These are phyloP conservation scores for Dactylonectria macrodidyma DNA, from an alignment of 2,329 filamentous ascomycete species.

Conservation along the genomic window DNA sequence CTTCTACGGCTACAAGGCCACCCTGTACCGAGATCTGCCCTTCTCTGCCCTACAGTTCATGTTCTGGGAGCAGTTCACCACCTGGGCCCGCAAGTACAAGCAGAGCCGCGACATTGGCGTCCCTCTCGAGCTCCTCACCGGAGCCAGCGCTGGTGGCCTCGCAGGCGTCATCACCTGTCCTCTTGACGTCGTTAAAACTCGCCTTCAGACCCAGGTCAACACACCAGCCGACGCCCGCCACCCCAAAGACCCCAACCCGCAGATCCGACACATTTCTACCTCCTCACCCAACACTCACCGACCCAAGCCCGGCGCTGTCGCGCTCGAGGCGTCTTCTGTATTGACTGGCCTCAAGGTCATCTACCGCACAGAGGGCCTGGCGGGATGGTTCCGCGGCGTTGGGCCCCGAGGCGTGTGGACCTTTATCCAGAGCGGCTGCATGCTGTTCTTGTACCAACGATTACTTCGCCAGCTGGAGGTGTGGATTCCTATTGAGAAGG, in stretches of 20 bases:
- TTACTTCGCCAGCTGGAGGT: slow-evolving; percentile 83
- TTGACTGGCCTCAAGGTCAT: slow-evolving; percentile 87
- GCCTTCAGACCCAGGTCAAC: slow-evolving; percentile 91
- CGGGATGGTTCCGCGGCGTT: slow-evolving; percentile 94
- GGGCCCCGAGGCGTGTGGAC: slow-evolving; percentile 96
- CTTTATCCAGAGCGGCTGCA: slow-evolving; percentile 95
- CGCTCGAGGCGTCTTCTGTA: slow-evolving; percentile 91
- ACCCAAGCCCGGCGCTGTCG: slow-evolving; percentile 82
- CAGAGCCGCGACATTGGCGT: slow-evolving; percentile 88
- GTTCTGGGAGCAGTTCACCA: slow-evolving; percentile 96
- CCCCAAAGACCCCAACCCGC: slow-evolving; percentile 58
- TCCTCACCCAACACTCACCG: slow-evolving; percentile 90
- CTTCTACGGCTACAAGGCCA: slow-evolving; percentile 98
- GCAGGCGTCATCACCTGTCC: slow-evolving; percentile 96
- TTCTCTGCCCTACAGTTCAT: slow-evolving; percentile 98
- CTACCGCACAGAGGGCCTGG: slow-evolving; percentile 89
- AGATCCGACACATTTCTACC: slow-evolving; percentile 86
- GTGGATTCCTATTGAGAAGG: slow-evolving; percentile 54
- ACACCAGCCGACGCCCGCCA: slow-evolving; percentile 50
- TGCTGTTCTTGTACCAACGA: slow-evolving; percentile 95
- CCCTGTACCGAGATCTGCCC: slow-evolving; percentile 92
- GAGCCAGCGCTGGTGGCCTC: slow-evolving; percentile 89
- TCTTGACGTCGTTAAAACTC: slow-evolving; percentile 96
- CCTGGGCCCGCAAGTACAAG: slow-evolving; percentile 83
- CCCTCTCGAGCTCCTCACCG: slow-evolving; percentile 88